Evolutionary conservation across 176 grass and related monocot genomes (phyloP).

Genomic region (Alloteropsis semialata): DNA sequence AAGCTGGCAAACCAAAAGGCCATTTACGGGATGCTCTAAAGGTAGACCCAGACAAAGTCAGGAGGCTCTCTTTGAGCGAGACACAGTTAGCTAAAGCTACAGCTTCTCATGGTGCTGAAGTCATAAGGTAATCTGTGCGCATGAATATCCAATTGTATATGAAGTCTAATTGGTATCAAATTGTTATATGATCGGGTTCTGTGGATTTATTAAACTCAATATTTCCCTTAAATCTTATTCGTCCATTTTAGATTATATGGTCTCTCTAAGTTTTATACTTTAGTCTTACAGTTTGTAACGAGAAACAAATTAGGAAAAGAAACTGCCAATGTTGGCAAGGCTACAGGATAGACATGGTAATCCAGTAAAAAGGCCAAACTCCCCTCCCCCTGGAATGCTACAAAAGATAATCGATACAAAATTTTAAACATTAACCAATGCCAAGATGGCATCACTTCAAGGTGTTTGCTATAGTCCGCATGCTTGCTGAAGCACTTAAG

Average conservation of each 20-base stretch:
- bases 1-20: constrained; percentile 96
- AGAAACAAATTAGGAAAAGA: background rate
- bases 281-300: background rate
- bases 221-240: background rate
- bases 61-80: constrained; percentile 80
- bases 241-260: background rate
- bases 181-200: background rate
- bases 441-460: background rate
- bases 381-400: background rate
- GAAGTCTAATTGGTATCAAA: background rate
- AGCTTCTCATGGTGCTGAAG: constrained; percentile 57
- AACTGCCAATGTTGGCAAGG: background rate
- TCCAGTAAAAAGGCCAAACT: background rate
- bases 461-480: background rate
- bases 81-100: constrained; percentile 66
- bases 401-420: background rate
- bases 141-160: constrained; percentile 2
- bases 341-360: background rate
- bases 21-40: constrained; percentile 57
- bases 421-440: background rate
- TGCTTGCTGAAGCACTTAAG: constrained; percentile 5
- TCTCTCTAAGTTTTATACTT: background rate
- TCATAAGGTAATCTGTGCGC: constrained; percentile 67
- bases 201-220: background rate
- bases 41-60: constrained; percentile 62